phyloP scores from a whole-genome alignment of 2,329 filamentous ascomycete species.

The Curvularia hawaiiensis region DNA sequence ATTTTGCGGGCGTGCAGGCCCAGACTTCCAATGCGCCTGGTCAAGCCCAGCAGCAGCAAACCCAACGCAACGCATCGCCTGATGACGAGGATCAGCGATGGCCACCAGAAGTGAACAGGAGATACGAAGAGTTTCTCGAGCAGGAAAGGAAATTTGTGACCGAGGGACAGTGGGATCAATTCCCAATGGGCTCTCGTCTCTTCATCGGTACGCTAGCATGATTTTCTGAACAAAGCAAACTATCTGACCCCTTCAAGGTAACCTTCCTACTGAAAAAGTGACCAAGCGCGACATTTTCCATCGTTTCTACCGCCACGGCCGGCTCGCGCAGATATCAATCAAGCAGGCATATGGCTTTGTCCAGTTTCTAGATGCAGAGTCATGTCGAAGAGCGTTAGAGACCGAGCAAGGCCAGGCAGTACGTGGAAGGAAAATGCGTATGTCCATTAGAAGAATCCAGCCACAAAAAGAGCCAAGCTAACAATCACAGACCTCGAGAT shows the following conservation, averaged over 20 bases:
- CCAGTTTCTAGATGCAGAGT: slow-evolving; percentile 79
- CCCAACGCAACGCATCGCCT: slow-evolving; percentile 33
- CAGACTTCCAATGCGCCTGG: slow-evolving; percentile 38
- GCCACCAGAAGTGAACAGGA: slow-evolving; percentile 64
- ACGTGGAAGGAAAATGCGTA: slow-evolving; percentile 91
- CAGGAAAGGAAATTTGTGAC: slow-evolving; percentile 77
- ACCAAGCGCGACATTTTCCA: slow-evolving; percentile 94
- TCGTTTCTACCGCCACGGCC: slow-evolving; percentile 83
- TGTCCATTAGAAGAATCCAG: slow-evolving; percentile 48
- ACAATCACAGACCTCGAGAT: slow-evolving; percentile 76
- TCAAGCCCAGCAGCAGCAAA: slow-evolving; percentile 35
- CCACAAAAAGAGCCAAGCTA: slow-evolving; percentile 26
- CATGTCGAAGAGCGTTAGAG: slow-evolving; percentile 76
- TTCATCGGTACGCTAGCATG: slow-evolving; percentile 70
- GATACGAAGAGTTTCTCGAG: slow-evolving; percentile 73
- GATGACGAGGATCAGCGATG: slow-evolving; percentile 58
- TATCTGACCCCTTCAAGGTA: slow-evolving; percentile 62
- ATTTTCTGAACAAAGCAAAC: background rate
- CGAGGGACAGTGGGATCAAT: slow-evolving; percentile 81
- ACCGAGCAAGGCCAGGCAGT: slow-evolving; percentile 81
- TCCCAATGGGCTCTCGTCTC: slow-evolving; percentile 75
- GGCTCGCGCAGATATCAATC: slow-evolving; percentile 90
- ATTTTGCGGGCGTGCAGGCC: slow-evolving; percentile 9
- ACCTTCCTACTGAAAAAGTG: slow-evolving; percentile 89
- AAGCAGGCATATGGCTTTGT: slow-evolving; percentile 98